These are phyloP conservation scores for Biscutella laevigata DNA, from an alignment of 441 rosid genomes.

Conservation along the genomic window DNA sequence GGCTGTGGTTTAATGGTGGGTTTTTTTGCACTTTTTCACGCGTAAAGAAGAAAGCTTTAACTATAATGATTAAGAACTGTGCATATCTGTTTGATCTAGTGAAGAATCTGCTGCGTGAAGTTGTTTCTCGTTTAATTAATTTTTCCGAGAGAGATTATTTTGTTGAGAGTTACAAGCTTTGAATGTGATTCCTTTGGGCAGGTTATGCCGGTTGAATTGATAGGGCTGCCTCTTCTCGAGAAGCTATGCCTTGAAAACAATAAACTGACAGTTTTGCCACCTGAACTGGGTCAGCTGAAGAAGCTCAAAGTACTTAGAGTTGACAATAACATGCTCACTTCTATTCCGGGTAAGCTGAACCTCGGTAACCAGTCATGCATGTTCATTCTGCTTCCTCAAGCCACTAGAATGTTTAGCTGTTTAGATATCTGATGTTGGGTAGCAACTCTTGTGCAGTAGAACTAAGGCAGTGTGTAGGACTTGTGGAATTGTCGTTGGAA, in stretches of 20 bases:
- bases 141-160: too few species aligned
- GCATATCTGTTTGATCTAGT: too few species aligned
- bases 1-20: constrained; percentile 64
- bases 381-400: too few species aligned
- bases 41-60: neutral
- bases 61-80: neutral
- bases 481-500: constrained; percentile 84
- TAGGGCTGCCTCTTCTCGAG: constrained; percentile 71
- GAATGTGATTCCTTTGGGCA: too few species aligned
- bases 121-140: too few species aligned
- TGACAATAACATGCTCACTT: constrained; percentile 67
- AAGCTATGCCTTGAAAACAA: constrained; percentile 83
- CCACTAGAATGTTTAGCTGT: too few species aligned
- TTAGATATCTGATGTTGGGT: constrained; percentile 11
- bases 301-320: constrained; percentile 65
- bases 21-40: neutral
- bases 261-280: constrained; percentile 68
- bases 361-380: too few species aligned
- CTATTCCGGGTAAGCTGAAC: constrained; percentile 76
- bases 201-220: constrained; percentile 77
- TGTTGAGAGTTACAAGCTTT: too few species aligned
- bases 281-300: constrained; percentile 77
- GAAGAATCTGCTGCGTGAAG: too few species aligned
- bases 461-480: constrained; percentile 68
- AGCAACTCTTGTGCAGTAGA: constrained; percentile 54